phyloP scores from a whole-genome alignment of 2,329 filamentous ascomycete genomes.

The Parasarocladium wereldwijsianum region DNA sequence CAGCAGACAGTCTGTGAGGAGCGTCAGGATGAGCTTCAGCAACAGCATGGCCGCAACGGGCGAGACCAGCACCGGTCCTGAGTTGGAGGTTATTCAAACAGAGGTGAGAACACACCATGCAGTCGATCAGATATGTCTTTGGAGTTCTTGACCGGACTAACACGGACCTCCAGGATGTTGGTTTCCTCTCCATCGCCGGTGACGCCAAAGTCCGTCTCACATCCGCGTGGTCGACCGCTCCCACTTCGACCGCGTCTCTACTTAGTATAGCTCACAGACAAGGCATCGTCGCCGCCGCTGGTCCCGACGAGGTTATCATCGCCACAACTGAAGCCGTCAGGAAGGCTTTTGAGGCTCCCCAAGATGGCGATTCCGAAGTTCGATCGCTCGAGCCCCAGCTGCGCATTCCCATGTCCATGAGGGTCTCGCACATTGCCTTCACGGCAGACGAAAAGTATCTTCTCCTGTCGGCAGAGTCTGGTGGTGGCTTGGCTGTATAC shows the following conservation, averaged over 20 bases:
- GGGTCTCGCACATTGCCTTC: conserved; percentile 80
- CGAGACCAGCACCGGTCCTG: conserved; percentile 36
- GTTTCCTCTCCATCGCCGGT: conserved; percentile 66
- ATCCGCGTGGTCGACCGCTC: conserved; percentile 61
- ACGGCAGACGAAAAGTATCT: conserved; percentile 79
- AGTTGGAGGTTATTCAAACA: conserved; percentile 66
- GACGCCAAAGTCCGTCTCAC: conserved; percentile 75
- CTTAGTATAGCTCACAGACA: conserved; percentile 67
- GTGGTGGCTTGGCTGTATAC: conserved; percentile 74
- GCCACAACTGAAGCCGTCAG: conserved; percentile 65
- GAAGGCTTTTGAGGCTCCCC: conserved; percentile 51
- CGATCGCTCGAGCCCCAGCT: conserved; percentile 60
- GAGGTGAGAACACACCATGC: conserved; percentile 42
- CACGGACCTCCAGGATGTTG: conserved; percentile 45
- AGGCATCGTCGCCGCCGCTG: conserved; percentile 75
- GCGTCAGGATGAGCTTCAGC: conserved; percentile 49
- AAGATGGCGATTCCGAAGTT: conserved; percentile 47
- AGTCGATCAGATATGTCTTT: not conserved
- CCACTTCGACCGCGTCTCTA: conserved; percentile 65
- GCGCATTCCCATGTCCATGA: conserved; percentile 55
- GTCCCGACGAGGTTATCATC: conserved; percentile 64
- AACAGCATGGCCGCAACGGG: conserved; percentile 12
- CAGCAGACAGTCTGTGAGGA: too few species aligned
- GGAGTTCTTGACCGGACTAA: conserved; percentile 1
- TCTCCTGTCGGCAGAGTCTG: conserved; percentile 66